Evolutionary conservation across 208 protist genomes (phyloP).

Genomic region (Naegleria gruberi): DNA sequence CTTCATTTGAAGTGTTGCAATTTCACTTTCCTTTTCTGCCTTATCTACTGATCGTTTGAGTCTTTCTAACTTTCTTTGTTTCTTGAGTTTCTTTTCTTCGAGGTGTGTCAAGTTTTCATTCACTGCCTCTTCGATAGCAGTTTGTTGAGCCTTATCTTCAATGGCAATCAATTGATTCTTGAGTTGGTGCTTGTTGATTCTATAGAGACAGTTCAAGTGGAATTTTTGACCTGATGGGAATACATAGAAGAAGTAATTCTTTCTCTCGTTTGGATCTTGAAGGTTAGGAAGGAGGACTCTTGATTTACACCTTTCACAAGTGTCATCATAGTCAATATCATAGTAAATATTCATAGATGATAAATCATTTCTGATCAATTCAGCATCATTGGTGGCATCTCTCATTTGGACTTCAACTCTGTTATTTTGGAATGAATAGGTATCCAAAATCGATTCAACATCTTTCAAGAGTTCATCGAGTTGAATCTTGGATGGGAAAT

Average conservation of each 20-base stretch:
- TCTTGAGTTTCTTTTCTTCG: not conserved
- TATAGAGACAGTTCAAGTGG: conserved; percentile 4
- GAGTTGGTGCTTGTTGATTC: not conserved
- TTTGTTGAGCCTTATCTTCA: not conserved
- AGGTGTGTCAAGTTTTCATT: not conserved
- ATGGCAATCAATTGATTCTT: not conserved
- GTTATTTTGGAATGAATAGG: not conserved
- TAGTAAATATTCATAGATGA: not conserved
- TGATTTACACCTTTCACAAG: conserved; percentile 2
- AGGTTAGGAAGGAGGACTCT: not conserved
- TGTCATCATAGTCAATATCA: conserved; percentile 5
- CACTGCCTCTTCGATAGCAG: not conserved
- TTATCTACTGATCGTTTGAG: not conserved
- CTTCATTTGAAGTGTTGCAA: not conserved
- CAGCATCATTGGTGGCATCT: not conserved
- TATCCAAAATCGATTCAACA: not conserved
- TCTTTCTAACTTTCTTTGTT: not conserved
- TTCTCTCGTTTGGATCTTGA: not conserved
- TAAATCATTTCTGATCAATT: not conserved
- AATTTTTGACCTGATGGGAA: conserved; percentile 13
- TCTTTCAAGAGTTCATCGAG: not conserved
- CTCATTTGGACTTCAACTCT: not conserved
- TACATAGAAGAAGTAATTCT: not conserved
- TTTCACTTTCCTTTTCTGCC: not conserved
- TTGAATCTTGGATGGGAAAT: not conserved